Percentiles rank a stretch among this genome's conserved stretches.
phyloP scores from a whole-genome alignment of 306 rosid genomes.

The Calophaca sinica region DNA sequence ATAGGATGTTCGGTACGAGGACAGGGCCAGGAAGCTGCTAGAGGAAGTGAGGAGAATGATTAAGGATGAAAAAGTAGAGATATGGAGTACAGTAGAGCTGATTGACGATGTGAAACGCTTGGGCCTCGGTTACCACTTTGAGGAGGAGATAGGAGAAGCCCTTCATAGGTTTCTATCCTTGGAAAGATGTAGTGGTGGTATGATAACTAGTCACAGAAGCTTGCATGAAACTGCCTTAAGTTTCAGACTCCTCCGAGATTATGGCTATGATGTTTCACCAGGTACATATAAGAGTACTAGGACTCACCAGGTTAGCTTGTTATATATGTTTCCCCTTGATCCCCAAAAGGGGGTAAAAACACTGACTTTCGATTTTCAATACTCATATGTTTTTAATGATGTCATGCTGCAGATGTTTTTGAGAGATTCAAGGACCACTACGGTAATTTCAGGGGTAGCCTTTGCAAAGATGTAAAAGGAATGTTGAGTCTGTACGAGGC shows the following conservation, averaged over 20 bases:
- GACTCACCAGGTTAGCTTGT: too few relatives aligned
- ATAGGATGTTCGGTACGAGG: conserved; percentile 38
- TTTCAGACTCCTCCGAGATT: conserved; percentile 63
- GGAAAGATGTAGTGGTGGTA: neutral
- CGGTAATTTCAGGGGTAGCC: conserved; percentile 38
- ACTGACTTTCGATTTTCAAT: too few relatives aligned
- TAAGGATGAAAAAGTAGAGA: conserved; percentile 26
- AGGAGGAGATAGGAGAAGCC: conserved; percentile 48
- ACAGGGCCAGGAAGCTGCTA: conserved; percentile 20
- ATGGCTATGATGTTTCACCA: conserved; percentile 48
- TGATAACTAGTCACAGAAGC: neutral
- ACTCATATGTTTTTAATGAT: neutral
- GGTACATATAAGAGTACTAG: conserved; percentile 49
- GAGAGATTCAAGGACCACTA: conserved; percentile 43
- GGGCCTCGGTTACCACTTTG: conserved; percentile 50
- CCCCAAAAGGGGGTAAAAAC: too few relatives aligned
- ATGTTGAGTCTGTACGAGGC: conserved; percentile 67
- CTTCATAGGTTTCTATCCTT: conserved; percentile 36
- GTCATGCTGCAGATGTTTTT: conserved; percentile 53
- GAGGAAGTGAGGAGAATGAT: conserved; percentile 57
- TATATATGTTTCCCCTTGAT: too few relatives aligned
- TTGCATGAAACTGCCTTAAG: conserved; percentile 52
- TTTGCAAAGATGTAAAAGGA: conserved; percentile 53
- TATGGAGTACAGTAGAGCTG: conserved; percentile 43
- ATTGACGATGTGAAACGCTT: conserved; percentile 50